Percentiles rank a stretch among this genome's conserved stretches.
Evolutionary conservation across 2,329 filamentous ascomycete genomes (phyloP).

Genomic region (Chrysoporthe austroafricana): DNA sequence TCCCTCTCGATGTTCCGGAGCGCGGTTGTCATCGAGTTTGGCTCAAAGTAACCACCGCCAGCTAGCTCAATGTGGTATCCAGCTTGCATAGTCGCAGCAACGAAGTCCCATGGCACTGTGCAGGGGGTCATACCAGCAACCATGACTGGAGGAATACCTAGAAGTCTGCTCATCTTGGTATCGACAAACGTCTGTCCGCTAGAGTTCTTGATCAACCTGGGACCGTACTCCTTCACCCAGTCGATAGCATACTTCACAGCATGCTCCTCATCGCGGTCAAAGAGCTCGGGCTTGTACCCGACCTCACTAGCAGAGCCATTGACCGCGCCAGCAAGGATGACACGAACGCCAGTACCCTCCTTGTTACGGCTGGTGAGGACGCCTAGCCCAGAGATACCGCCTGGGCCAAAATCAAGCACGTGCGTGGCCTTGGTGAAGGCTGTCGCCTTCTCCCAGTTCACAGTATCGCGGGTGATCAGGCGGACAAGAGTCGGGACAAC

Average conservation of each 20-base stretch:
- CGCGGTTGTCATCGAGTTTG: conserved; percentile 80
- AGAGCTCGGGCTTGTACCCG: conserved; percentile 97
- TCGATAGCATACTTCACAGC: conserved; percentile 94
- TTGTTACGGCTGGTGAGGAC: conserved; percentile 98
- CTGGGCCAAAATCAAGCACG: conserved; percentile 94
- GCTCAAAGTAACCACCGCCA: conserved; percentile 87
- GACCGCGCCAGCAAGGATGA: conserved; percentile 92
- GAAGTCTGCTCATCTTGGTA: conserved; percentile 90
- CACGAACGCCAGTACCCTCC: conserved; percentile 94
- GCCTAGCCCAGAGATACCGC: conserved; percentile 94
- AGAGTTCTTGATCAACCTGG: conserved; percentile 88
- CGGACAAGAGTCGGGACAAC: conserved; percentile 85
- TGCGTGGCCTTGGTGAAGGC: conserved; percentile 90
- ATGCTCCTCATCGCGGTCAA: conserved; percentile 93
- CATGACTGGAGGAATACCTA: conserved; percentile 85
- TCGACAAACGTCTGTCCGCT: conserved; percentile 90
- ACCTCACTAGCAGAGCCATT: conserved; percentile 88
- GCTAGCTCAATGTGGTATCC: conserved; percentile 93
- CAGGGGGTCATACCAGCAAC: conserved; percentile 93
- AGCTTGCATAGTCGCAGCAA: conserved; percentile 89
- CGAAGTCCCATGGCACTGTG: conserved; percentile 89
- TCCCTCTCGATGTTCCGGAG: conserved; percentile 82
- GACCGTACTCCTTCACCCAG: conserved; percentile 97
- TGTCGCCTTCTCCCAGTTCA: conserved; percentile 96
- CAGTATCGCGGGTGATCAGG: conserved; percentile 91